Conservation (phyloP, 331 rosid genomes). For the Quercus lobata region DNA sequence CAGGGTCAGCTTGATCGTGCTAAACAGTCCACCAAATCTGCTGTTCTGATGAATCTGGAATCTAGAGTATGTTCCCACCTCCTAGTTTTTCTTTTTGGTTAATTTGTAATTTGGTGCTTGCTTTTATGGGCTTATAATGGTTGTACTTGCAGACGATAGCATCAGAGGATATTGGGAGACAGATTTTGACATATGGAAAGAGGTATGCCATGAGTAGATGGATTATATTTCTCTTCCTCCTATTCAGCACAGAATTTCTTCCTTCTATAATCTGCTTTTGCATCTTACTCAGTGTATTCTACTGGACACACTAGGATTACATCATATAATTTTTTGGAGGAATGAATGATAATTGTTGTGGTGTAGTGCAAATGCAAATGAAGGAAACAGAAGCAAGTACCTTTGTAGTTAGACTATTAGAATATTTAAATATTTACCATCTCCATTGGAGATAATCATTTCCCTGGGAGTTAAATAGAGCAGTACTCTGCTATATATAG, state of each 20-base stretch:
- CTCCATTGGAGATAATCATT: neutral
- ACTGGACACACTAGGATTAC: no score
- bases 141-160: constrained; percentile 63
- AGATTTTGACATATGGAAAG: constrained; percentile 89
- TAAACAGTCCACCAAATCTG: constrained; percentile 81
- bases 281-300: neutral
- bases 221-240: neutral
- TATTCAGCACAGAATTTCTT: neutral
- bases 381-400: neutral
- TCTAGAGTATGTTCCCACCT: constrained; percentile 65
- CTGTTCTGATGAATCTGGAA: constrained; percentile 94
- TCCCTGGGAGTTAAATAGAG: neutral
- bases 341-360: no score
- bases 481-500: neutral
- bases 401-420: neutral
- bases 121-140: neutral
- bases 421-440: neutral
- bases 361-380: neutral
- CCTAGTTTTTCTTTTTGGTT: neutral
- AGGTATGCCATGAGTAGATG: constrained; percentile 45
- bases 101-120: neutral
- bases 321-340: no score
- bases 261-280: neutral
- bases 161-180: constrained; percentile 95
- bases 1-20: constrained; percentile 87